These are phyloP conservation scores for Puccinia hordei DNA, from an alignment of 1,284 basidiomycete species.

Conservation along the genomic window DNA sequence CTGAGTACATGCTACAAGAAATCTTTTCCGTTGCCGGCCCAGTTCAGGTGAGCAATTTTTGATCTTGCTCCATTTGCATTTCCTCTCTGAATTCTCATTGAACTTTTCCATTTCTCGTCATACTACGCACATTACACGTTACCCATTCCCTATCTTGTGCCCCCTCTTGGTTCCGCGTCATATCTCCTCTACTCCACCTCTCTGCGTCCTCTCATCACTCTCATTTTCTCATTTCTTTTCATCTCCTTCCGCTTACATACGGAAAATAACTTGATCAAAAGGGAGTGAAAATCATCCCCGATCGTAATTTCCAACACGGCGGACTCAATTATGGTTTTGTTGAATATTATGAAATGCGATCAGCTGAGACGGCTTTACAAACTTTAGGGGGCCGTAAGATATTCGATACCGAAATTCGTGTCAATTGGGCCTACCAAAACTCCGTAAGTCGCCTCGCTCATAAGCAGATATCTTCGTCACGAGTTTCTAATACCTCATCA, in stretches of 20 bases:
- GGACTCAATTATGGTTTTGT: slow-evolving; percentile 98
- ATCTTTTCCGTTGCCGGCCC: slow-evolving; percentile 64
- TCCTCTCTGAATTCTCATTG: slow-evolving; percentile 44
- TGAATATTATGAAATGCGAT: slow-evolving; percentile 91
- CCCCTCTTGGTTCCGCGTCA: background rate
- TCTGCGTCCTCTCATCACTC: background rate
- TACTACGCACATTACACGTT: background rate
- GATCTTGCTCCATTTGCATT: slow-evolving; percentile 6
- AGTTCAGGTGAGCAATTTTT: slow-evolving; percentile 52
- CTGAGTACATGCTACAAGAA: slow-evolving; percentile 66
- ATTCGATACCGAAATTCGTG: slow-evolving; percentile 87
- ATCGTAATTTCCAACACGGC: slow-evolving; percentile 94
- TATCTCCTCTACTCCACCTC: slow-evolving; percentile 54
- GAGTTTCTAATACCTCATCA: background rate
- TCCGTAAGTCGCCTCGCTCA: slow-evolving; percentile 24
- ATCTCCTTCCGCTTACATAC: slow-evolving; percentile 23
- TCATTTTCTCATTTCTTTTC: background rate
- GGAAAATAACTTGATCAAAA: slow-evolving; percentile 63
- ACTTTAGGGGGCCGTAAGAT: slow-evolving; percentile 97
- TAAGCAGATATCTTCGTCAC: background rate
- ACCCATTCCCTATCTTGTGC: background rate
- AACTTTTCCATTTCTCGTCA: slow-evolving; percentile 38
- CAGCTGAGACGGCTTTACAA: slow-evolving; percentile 92
- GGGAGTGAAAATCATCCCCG: slow-evolving; percentile 97
- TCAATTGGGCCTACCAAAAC: slow-evolving; percentile 98